Evolutionary conservation across 441 rosid genomes (phyloP).

Genomic region (Bocquillonia castaneifolia): DNA sequence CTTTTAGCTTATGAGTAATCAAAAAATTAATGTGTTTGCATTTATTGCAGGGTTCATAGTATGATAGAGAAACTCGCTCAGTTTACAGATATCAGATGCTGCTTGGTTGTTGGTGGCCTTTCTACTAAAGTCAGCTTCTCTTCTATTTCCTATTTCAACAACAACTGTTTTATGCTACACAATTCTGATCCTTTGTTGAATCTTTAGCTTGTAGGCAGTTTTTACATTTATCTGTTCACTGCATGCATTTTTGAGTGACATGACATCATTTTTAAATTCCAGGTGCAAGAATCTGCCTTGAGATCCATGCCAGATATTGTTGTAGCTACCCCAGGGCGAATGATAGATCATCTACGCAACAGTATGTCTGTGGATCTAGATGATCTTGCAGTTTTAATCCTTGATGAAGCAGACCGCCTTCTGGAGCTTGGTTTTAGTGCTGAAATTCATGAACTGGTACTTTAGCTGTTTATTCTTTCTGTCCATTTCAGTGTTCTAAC

Average conservation of each 20-base stretch:
- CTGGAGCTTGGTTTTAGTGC: conserved; percentile 93
- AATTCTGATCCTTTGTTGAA: not conserved
- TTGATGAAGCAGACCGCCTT: conserved; percentile 96
- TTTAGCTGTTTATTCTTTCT: conserved; percentile 10
- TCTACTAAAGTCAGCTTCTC: conserved; percentile 59
- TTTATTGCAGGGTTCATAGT: conserved; percentile 74
- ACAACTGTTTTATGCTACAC: not conserved
- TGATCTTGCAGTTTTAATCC: conserved; percentile 87
- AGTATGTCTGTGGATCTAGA: conserved; percentile 89
- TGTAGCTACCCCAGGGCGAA: conserved; percentile 97
- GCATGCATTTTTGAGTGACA: no score
- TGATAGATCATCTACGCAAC: conserved; percentile 95
- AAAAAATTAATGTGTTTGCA: not conserved
- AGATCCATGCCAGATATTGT: conserved; percentile 98
- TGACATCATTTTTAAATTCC: conserved; percentile 15
- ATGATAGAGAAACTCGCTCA: conserved; percentile 87
- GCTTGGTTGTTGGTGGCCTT: conserved; percentile 91
- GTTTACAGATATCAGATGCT: conserved; percentile 82
- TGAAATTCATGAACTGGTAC: conserved; percentile 93
- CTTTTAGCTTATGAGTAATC: not conserved
- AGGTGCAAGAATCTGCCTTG: conserved; percentile 88
- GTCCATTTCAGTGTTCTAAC: not conserved
- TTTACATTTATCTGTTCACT: no score
- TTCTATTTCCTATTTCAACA: not conserved
- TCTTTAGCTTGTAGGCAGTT: no score